Evolutionary conservation across 2,329 filamentous ascomycete genomes (phyloP).

Genomic region (Karstenula rhodostoma): DNA sequence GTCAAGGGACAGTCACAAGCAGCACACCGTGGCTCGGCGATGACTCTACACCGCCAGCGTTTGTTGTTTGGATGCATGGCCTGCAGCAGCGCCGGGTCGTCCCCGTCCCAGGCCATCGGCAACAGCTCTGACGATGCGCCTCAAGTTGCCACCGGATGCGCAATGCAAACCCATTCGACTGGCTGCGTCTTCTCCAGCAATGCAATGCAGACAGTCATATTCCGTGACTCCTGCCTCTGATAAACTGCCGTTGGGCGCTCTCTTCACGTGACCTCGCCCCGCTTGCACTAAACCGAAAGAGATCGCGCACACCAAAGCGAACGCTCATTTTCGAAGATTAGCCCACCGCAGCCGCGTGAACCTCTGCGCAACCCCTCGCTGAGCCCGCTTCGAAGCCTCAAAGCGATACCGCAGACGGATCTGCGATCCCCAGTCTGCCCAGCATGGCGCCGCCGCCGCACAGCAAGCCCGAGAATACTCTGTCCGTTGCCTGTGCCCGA

Average conservation of each 20-base stretch:
- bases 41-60: not conserved
- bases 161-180: not conserved
- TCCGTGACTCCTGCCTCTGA: not conserved
- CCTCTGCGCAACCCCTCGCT: constrained; percentile 35
- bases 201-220: not conserved
- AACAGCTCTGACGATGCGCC: not conserved
- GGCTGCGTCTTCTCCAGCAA: not conserved
- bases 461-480: constrained; percentile 98
- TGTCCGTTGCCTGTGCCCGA: constrained; percentile 52
- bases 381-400: constrained; percentile 38
- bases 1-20: not conserved
- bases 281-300: not conserved
- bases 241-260: not conserved
- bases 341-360: constrained; percentile 21
- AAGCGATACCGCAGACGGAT: constrained; percentile 40
- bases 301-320: not conserved
- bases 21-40: not conserved
- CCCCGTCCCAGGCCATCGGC: not conserved
- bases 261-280: constrained; percentile 8
- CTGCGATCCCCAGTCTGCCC: constrained; percentile 41
- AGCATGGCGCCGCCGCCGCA: constrained; percentile 93
- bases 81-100: not conserved
- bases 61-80: not conserved
- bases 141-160: not conserved
- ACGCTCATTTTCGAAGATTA: constrained; percentile 12